These are phyloP conservation scores for Talaromyces proteolyticus DNA, from an alignment of 495 filamentous ascomycete species.

Conservation along the genomic window DNA sequence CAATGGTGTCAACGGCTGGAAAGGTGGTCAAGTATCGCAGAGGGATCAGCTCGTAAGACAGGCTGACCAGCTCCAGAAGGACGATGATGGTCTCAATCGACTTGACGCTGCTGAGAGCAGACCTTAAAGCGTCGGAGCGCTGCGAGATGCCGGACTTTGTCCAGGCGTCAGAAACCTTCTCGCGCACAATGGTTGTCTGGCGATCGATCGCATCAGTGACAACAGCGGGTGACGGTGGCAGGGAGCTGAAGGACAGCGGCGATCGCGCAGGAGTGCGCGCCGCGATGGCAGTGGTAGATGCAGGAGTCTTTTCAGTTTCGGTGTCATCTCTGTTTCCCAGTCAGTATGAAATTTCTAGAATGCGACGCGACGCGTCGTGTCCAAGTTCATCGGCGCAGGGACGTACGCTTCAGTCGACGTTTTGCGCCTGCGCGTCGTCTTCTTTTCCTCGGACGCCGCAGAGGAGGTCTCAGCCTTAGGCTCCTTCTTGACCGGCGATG, in stretches of 20 bases:
- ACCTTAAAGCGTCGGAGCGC: slow-evolving; percentile 45
- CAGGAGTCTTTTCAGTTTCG: slow-evolving; percentile 21
- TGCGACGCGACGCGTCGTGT: not conserved
- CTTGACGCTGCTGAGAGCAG: slow-evolving; percentile 59
- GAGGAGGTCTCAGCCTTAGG: slow-evolving; percentile 21
- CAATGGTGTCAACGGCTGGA: slow-evolving; percentile 48
- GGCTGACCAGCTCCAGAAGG: slow-evolving; percentile 47
- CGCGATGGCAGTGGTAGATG: slow-evolving; percentile 29
- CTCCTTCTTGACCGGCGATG: slow-evolving; percentile 75
- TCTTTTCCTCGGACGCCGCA: slow-evolving; percentile 19
- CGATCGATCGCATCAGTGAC: slow-evolving; percentile 80
- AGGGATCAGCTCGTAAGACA: slow-evolving; percentile 44
- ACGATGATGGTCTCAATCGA: slow-evolving; percentile 62
- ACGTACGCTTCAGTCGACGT: slow-evolving; percentile 42
- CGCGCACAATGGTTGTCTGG: slow-evolving; percentile 58
- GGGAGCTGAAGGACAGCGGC: slow-evolving; percentile 30
- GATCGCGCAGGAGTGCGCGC: slow-evolving; percentile 54
- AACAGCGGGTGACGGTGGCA: slow-evolving; percentile 80
- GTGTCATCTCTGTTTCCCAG: slow-evolving; percentile 25
- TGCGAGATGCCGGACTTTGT: slow-evolving; percentile 36
- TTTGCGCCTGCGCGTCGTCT: slow-evolving; percentile 28
- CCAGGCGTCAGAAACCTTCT: slow-evolving; percentile 37
- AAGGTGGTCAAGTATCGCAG: slow-evolving; percentile 64
- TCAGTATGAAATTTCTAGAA: not conserved
- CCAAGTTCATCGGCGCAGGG: not conserved